Evolutionary conservation across 2,329 filamentous ascomycete species (phyloP).

Genomic region (Phaeosphaeriaceae sp.): DNA sequence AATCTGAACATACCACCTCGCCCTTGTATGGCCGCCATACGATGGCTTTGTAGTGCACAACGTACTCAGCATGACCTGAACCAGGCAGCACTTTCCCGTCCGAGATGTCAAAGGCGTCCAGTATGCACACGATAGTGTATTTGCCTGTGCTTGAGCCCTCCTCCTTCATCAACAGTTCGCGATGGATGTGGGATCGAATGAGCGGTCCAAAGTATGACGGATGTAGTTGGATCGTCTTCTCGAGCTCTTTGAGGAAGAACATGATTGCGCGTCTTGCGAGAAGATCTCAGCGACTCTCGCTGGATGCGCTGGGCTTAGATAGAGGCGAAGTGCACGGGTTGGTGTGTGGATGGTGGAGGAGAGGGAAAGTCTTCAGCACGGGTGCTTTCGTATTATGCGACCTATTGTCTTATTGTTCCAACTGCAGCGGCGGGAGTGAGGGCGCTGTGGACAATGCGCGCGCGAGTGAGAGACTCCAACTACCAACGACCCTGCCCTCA

Average conservation of each 20-base stretch:
- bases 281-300: constrained; percentile 11
- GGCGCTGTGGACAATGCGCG: constrained; percentile 20
- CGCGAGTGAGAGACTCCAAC: constrained; percentile 37
- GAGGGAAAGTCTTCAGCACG: constrained; percentile 12
- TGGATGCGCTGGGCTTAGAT: constrained; percentile 12
- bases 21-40: constrained; percentile 98
- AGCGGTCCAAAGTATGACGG: constrained; percentile 96
- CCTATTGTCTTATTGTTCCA: constrained; percentile 33
- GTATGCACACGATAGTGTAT: constrained; percentile 97
- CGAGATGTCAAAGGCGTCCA: constrained; percentile 94
- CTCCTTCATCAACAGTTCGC: constrained; percentile 88
- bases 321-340: constrained; percentile 21
- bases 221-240: constrained; percentile 92
- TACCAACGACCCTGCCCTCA: constrained; percentile 37
- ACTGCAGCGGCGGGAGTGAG: constrained; percentile 26
- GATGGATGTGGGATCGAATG: constrained; percentile 89
- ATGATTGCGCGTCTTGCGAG: constrained; percentile 59
- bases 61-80: constrained; percentile 91
- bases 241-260: constrained; percentile 98
- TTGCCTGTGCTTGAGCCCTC: constrained; percentile 94
- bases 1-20: constrained; percentile 77
- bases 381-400: constrained; percentile 29
- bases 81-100: constrained; percentile 92
- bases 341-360: constrained; percentile 7
- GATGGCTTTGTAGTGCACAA: constrained; percentile 91